These are phyloP conservation scores for Ophiocordyceps sinensis DNA, from an alignment of 2,329 filamentous ascomycete genomes.

Conservation along the genomic window DNA sequence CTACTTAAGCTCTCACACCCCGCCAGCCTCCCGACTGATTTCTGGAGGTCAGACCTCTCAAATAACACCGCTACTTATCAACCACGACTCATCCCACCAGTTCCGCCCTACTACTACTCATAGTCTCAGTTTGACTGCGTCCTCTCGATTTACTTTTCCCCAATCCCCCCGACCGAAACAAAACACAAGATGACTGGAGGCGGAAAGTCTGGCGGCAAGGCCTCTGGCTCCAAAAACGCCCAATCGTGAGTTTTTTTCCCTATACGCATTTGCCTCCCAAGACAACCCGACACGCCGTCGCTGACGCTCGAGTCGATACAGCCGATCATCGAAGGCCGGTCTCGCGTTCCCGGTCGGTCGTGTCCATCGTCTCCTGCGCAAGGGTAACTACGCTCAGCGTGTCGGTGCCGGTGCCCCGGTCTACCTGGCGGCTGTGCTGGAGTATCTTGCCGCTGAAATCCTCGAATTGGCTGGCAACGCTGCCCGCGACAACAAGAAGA, in stretches of 20 bases:
- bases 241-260: constrained; percentile 72
- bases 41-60: constrained; percentile 14
- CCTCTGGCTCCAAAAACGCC: constrained; percentile 96
- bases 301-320: constrained; percentile 19
- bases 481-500: constrained; percentile 99
- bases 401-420: constrained; percentile 96
- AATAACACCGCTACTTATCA: background rate
- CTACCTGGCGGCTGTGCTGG: constrained; percentile 92
- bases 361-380: constrained; percentile 97
- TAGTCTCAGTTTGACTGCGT: background rate
- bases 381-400: constrained; percentile 99
- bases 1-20: constrained; percentile 39
- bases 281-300: background rate
- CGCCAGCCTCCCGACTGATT: constrained; percentile 21
- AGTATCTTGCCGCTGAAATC: constrained; percentile 97
- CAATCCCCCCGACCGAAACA: background rate
- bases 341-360: constrained; percentile 97
- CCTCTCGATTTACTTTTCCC: background rate
- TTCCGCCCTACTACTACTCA: constrained; percentile 4
- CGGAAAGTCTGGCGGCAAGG: constrained; percentile 99
- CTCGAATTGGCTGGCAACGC: constrained; percentile 98
- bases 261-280: background rate
- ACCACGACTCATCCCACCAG: background rate
- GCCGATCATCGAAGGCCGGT: constrained; percentile 97
- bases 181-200: constrained; percentile 90